phyloP scores from a whole-genome alignment of 495 filamentous ascomycete species.

The Tuber indicum region DNA sequence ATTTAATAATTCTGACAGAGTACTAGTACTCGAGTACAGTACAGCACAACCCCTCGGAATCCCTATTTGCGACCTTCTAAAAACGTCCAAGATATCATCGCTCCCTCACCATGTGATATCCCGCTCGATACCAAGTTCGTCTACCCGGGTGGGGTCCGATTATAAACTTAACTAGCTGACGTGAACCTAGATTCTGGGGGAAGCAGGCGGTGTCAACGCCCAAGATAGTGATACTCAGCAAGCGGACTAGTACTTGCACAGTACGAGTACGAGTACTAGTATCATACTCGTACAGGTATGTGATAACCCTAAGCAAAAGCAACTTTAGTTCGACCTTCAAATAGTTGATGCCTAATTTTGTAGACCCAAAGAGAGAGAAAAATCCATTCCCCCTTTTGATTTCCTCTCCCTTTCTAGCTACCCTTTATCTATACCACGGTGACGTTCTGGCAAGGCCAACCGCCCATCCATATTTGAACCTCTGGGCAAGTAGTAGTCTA shows the following conservation, averaged over 20 bases:
- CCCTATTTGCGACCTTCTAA: background rate
- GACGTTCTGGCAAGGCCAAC: background rate
- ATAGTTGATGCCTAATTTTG: background rate
- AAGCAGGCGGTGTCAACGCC: background rate
- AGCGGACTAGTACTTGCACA: background rate
- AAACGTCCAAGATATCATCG: background rate
- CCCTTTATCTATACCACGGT: background rate
- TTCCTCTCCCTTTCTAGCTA: background rate
- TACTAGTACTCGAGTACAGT: too few relatives aligned
- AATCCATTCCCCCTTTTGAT: background rate
- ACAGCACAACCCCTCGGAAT: background rate
- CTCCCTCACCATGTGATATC: background rate
- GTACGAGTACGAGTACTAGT: too few relatives aligned
- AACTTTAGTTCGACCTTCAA: background rate
- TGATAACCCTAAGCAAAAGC: background rate
- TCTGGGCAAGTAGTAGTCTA: background rate
- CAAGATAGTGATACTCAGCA: background rate
- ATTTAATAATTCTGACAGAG: background rate
- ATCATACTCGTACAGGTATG: too few relatives aligned
- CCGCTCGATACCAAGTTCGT: background rate
- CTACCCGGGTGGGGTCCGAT: background rate
- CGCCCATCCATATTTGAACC: background rate
- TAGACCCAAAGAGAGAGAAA: background rate
- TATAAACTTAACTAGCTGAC: background rate
- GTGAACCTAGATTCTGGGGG: background rate